These are phyloP conservation scores for Tuber borchii DNA, from an alignment of 495 filamentous ascomycete genomes.

Conservation along the genomic window DNA sequence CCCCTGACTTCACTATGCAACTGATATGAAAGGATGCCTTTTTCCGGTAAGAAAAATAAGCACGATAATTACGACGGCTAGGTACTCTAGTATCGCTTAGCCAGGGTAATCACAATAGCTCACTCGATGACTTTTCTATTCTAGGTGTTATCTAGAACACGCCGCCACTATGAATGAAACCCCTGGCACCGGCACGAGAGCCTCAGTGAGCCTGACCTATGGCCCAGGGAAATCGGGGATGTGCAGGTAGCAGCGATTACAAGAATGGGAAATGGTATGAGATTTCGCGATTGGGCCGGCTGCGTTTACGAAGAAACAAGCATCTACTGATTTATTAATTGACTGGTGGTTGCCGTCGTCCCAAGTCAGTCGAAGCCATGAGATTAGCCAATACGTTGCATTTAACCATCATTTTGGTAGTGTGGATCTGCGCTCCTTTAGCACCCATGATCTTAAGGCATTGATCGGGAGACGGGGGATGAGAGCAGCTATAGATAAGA, in stretches of 20 bases:
- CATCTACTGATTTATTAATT: neutral
- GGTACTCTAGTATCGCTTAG: too few species aligned
- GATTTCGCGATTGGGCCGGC: too few species aligned
- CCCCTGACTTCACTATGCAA: too few species aligned
- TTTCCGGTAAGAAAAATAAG: too few species aligned
- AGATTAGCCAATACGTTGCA: neutral
- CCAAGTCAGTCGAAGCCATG: neutral
- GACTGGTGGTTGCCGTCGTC: neutral
- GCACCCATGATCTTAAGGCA: neutral
- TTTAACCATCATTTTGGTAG: neutral
- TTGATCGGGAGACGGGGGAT: neutral
- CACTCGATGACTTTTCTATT: neutral
- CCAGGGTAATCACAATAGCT: neutral
- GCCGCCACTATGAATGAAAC: too few species aligned
- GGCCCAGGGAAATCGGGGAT: neutral
- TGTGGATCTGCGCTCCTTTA: neutral
- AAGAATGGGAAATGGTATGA: too few species aligned
- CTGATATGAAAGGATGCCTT: too few species aligned
- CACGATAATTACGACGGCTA: neutral
- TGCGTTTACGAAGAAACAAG: neutral
- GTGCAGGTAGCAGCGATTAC: neutral
- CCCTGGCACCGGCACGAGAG: too few species aligned
- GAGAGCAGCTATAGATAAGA: neutral
- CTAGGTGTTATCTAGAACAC: neutral
- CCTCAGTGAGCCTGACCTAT: neutral